A percentile compares a stretch with the other conserved stretches of the same genome.
Evolutionary conservation across 75 land plant species (phyloP).

Genomic region (Selaginella moellendorffii): DNA sequence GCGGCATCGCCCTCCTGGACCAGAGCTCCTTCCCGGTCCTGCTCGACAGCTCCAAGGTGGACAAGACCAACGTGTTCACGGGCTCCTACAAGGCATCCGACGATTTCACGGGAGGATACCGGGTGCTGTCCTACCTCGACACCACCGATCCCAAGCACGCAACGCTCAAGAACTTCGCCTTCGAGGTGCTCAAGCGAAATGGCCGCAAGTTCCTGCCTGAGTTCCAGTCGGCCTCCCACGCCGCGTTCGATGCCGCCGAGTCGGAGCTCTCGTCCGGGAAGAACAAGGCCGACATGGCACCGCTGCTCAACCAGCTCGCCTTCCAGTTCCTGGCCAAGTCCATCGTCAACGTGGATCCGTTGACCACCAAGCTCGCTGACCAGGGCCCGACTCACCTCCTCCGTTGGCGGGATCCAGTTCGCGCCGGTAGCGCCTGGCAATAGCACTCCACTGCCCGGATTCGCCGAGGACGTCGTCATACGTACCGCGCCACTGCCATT

Average conservation of each 20-base stretch:
- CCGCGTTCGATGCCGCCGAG: slow-evolving; percentile 35
- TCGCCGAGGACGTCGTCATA: slow-evolving; percentile 23
- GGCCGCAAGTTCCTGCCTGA: slow-evolving; percentile 41
- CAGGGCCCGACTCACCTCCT: slow-evolving; percentile 8
- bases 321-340: slow-evolving; percentile 24
- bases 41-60: slow-evolving; percentile 44
- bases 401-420: slow-evolving; percentile 29
- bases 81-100: slow-evolving; percentile 60
- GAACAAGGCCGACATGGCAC: slow-evolving; percentile 21
- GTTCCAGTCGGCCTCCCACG: slow-evolving; percentile 28
- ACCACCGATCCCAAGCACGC: slow-evolving; percentile 59
- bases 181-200: slow-evolving; percentile 31
- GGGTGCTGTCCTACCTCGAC: slow-evolving; percentile 52
- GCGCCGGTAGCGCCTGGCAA: slow-evolving; percentile 15
- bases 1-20: slow-evolving; percentile 46
- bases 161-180: slow-evolving; percentile 42
- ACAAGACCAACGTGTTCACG: slow-evolving; percentile 65
- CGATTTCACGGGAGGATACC: slow-evolving; percentile 56
- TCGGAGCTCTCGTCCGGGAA: slow-evolving; percentile 22
- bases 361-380: slow-evolving; percentile 6
- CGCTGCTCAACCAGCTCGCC: not conserved
- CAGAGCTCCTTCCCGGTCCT: slow-evolving; percentile 38
- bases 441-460: slow-evolving; percentile 14
- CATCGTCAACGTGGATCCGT: slow-evolving; percentile 17
- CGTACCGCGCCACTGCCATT: slow-evolving; percentile 29